phyloP scores from a whole-genome alignment of 176 grass and related monocot species.

The Canna indica region DNA sequence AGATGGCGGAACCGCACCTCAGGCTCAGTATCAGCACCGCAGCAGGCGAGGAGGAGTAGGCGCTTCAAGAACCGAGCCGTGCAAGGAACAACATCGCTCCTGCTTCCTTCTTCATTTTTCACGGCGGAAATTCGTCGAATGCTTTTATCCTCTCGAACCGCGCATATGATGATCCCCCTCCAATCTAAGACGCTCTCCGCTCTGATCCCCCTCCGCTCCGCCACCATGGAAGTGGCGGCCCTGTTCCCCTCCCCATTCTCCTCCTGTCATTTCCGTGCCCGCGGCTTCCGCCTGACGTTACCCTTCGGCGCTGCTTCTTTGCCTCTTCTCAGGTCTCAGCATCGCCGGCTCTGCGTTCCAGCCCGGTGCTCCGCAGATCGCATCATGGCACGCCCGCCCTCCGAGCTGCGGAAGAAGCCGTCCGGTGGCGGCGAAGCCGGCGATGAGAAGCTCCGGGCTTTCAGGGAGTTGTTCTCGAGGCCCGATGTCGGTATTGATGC shows the following conservation, averaged over 20 bases:
- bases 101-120: not conserved
- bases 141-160: not conserved
- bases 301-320: not conserved
- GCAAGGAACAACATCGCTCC: not conserved
- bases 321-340: not conserved
- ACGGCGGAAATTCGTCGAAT: not conserved
- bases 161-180: not conserved
- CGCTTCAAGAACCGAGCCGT: no score
- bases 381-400: constrained; percentile 48
- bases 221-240: constrained; percentile 25
- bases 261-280: constrained; percentile 4
- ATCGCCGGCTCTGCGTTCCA: not conserved
- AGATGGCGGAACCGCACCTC: no score
- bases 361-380: constrained; percentile 28
- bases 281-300: constrained; percentile 11
- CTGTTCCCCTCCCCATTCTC: constrained; percentile 17
- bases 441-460: constrained; percentile 61
- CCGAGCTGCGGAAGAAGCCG: constrained; percentile 45
- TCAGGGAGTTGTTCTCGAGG: constrained; percentile 54
- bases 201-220: constrained; percentile 3
- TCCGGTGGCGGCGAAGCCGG: not conserved
- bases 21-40: no score
- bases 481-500: constrained; percentile 68
- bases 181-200: not conserved
- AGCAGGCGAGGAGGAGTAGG: no score